phyloP scores from a whole-genome alignment of 2,329 filamentous ascomycete genomes.

The Stachybotrys elegans region DNA sequence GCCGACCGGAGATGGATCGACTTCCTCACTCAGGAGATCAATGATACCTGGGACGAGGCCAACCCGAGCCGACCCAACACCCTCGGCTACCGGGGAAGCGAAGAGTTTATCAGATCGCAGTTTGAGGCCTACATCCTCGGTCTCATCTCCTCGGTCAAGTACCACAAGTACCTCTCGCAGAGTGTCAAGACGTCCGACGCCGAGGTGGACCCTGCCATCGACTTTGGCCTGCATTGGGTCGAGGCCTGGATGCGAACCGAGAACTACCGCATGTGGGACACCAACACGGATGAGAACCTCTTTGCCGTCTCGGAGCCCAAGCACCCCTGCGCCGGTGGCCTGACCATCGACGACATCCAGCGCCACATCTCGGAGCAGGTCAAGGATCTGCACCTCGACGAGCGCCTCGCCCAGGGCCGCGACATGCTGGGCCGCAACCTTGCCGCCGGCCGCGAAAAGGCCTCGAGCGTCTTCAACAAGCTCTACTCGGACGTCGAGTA shows the following conservation, averaged over 20 bases:
- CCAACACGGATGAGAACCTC: slow-evolving; percentile 74
- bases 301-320: slow-evolving; percentile 93
- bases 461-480: slow-evolving; percentile 79
- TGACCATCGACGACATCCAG: slow-evolving; percentile 93
- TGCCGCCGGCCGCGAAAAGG: slow-evolving; percentile 83
- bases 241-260: slow-evolving; percentile 84
- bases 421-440: slow-evolving; percentile 86
- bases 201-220: slow-evolving; percentile 78
- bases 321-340: slow-evolving; percentile 87
- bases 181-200: slow-evolving; percentile 61
- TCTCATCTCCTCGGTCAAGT: slow-evolving; percentile 83
- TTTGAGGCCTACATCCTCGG: slow-evolving; percentile 96
- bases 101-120: slow-evolving; percentile 94
- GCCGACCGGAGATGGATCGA: slow-evolving; percentile 96
- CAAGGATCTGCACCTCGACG: slow-evolving; percentile 88
- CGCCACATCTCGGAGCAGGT: slow-evolving; percentile 86
- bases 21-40: slow-evolving; percentile 85
- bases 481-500: slow-evolving; percentile 86
- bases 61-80: slow-evolving; percentile 90
- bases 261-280: slow-evolving; percentile 86
- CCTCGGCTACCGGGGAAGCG: slow-evolving; percentile 89
- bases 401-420: slow-evolving; percentile 74
- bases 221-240: slow-evolving; percentile 82
- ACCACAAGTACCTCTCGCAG: slow-evolving; percentile 67
- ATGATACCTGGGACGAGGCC: slow-evolving; percentile 92